phyloP scores from a whole-genome alignment of 2,329 filamentous ascomycete genomes.

The Exutisphaerella laricina region DNA sequence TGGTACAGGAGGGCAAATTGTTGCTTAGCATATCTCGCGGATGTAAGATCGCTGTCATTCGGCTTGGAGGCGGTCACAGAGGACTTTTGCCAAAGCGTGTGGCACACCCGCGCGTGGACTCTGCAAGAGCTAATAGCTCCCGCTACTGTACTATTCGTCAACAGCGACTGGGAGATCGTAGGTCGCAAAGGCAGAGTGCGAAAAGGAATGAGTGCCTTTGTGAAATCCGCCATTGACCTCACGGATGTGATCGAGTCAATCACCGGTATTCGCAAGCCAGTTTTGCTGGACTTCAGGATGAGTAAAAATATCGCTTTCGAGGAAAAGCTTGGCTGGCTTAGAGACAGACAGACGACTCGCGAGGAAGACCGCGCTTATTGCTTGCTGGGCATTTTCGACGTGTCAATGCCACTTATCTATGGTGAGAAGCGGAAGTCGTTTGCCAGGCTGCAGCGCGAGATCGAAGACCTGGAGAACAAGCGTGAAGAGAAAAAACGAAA shows the following conservation, averaged over 20 bases:
- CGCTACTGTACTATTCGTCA: slow-evolving; percentile 4
- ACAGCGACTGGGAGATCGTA: slow-evolving; percentile 9
- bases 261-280: slow-evolving; percentile 8
- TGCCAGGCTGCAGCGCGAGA: slow-evolving; percentile 32
- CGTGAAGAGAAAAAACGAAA: neutral
- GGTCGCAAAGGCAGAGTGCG: slow-evolving; percentile 9
- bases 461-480: slow-evolving; percentile 1
- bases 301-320: slow-evolving; percentile 7
- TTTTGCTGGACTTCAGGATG: slow-evolving; percentile 7
- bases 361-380: slow-evolving; percentile 40
- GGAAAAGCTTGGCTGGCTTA: slow-evolving; percentile 11
- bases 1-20: slow-evolving; percentile 17
- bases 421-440: slow-evolving; percentile 32
- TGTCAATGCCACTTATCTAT: slow-evolving; percentile 43
- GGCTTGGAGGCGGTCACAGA: neutral
- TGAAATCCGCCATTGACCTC: neutral
- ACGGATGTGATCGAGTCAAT: slow-evolving; percentile 1
- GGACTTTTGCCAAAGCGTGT: neutral
- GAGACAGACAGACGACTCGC: slow-evolving; percentile 8
- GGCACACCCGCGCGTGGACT: slow-evolving; percentile 6
- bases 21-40: slow-evolving; percentile 18
- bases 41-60: neutral
- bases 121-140: slow-evolving; percentile 7
- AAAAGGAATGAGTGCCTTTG: slow-evolving; percentile 24
- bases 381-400: slow-evolving; percentile 40